Evolutionary conservation across 331 rosid genomes (phyloP), one percentile per base, ranked within the genome.

Genomic region (Stylosanthes scabra): DNA sequence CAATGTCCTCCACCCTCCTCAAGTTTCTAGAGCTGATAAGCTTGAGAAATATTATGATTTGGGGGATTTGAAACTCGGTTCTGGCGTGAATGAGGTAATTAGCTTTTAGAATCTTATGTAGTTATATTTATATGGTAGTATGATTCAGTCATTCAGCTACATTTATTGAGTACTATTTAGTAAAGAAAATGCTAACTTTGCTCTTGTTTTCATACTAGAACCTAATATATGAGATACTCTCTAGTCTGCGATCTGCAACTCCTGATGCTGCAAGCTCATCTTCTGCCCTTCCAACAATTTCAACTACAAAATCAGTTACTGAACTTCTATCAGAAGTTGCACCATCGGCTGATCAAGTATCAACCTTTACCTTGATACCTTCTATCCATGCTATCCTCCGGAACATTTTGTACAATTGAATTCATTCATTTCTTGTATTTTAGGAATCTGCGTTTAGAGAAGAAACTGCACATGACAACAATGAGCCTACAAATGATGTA

Each of bases 1-100:
- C 83, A 95, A 90, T 79, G 93, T 92, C 69, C 97, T 95, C 72
- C 88, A 56, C 72, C 99, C 99, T 68, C 99, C 96, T n/a, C 91
- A 85, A 68, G 71, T 86, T 65, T 79, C 97, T 66, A 84, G 84
- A 75, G 86, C 79, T 80, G 84, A 81, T 77, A 92, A 88, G 88
- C 93, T 88, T 47, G 97, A 90, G 83, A 92, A 95, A 74, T 95
- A 92, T 83, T 92, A 95, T 66, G 92, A 87, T 85, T 81, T 95
- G 75, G 97, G 92, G 79, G 88, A 92, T 82, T 82, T 95, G 88
- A 92, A 92, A 80, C 76, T 90, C 68, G 97, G 89, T 70, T 80
- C 90, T 70, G 89, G 89, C 66, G 85, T 87, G 81, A 88, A 95
- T 70, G 97, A 90, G 97, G 99, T 91, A 79, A 83, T 61, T 75